Base-by-base conservation (phyloP, 108 stramenopile species). In the Stephanodiscus minutulus region DNA sequence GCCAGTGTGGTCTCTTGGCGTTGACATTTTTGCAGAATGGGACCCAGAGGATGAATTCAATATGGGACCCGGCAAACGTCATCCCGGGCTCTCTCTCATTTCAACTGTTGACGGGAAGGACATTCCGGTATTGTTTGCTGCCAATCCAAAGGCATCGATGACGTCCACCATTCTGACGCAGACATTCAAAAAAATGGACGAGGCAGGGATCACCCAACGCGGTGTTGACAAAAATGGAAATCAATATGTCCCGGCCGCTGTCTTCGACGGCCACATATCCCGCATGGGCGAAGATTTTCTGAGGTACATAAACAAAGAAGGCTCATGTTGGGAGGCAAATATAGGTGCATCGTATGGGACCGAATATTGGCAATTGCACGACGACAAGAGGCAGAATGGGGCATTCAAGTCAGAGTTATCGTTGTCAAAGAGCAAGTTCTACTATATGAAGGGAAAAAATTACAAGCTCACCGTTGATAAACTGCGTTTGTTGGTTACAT, bases 101-200 rank as follows among this genome's bases (percentile, higher is more conserved):
- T 39, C 39, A 5, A 5, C 18, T 54, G 5, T 7, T 17, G 55
- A 31, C 12, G 27, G 55, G 27, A 56, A 29, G 15, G 15, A 56
- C 3, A 29, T 56, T 56, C 55, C 55, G 2, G 55, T 56, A 8
- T 10, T 56, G 15, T 56, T 56, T 56, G 55, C 55, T 10, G 29
- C 55, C 31, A 28, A 24, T 15, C 5, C 13, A 15, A 56, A 56
- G 5, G 24, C 55, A 2, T 56, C 55, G 1, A 56, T 56, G 55
- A 56, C 55, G 3, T 25, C 27, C 3, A 29, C 7, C 5, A 56
- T 56, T 31, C 9, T 56, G n/a, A 12, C 5, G 3, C 1, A 31
- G 13, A 9, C 10, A 3, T 31, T 56, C 29, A 29, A 25, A 17
- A 29, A 17, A 28, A 56, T 31, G 55, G 55, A 56, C 11, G 28